Evolutionary conservation across 345 rosid genomes (phyloP), one percentile per base, ranked within the genome.

Genomic region (Salix brachista): DNA sequence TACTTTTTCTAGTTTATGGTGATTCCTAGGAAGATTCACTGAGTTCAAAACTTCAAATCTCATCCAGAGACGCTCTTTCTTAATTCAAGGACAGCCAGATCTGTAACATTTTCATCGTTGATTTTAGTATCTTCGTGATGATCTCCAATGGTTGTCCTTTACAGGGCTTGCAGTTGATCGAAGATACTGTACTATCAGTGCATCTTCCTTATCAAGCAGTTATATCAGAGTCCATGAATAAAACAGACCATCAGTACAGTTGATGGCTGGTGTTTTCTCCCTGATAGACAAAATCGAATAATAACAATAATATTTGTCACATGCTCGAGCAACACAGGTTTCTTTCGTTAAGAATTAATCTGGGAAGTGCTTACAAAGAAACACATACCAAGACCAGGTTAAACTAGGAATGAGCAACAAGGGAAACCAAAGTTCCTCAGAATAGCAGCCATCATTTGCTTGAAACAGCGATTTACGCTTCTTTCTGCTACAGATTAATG

Each of bases 401-500:
- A 58, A 23, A 23, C 64, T 58, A 58, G 6, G 25, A 58, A 58
- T 10, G 13, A 52, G 23, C 7, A 5, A 6, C 23, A 18, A 52
- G 58, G 71, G 8, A 72, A 69, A 41, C 44, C 39, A 3, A 54
- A 42, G 69, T 64, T 78, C 16, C 37, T 7, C 34, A 81, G 60
- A 52, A 72, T 30, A 46, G 56, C 42, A 41, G 48, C 30, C 60
- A 42, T 67, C 32, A 34, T 58, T 11, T 58, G 69, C 67, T 30
- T 64, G 70, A 28, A 48, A 70, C 52, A 50, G 4, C 9, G 48
- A 21, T 68, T 37, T 34, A 26, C 72, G 28, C 2, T 36, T 44
- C 58, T 75, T 65, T 70, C 52, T 54, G 69, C 82, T 76, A 71
- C 60, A 72, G 39, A 67, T 78, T 34, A 76, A 62, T 46, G 69